Percentiles rank a stretch among this genome's conserved stretches.
Conservation (phyloP, 2,329 filamentous ascomycete genomes). For the Fusarium sp. region DNA sequence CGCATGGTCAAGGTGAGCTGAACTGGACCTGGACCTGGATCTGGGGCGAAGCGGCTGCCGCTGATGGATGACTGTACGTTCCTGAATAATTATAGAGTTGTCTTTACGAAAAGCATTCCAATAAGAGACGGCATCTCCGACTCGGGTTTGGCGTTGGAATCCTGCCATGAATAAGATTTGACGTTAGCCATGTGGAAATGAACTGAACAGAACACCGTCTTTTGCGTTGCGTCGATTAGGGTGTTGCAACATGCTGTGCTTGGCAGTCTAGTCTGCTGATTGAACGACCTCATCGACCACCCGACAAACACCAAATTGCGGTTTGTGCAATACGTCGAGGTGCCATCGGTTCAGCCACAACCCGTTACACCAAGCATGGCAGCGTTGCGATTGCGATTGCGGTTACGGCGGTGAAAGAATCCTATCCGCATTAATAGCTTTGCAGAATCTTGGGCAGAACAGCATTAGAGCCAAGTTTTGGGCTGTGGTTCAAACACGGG, state of each 20-base stretch:
- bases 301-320: not conserved
- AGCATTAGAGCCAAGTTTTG: constrained; percentile 38
- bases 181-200: constrained; percentile 26
- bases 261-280: constrained; percentile 2
- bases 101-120: constrained; percentile 29
- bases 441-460: constrained; percentile 35
- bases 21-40: constrained; percentile 33
- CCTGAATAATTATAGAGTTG: constrained; percentile 25
- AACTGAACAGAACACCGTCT: constrained; percentile 12
- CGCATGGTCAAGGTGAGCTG: constrained; percentile 33
- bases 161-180: constrained; percentile 24
- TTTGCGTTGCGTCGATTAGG: not conserved
- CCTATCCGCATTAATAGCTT: constrained; percentile 31
- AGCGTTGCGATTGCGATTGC: constrained; percentile 22
- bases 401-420: constrained; percentile 35
- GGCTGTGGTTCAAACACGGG: constrained; percentile 22
- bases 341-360: constrained; percentile 26
- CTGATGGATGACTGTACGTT: constrained; percentile 6
- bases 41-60: constrained; percentile 32
- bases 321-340: not conserved
- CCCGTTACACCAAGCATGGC: constrained; percentile 11
- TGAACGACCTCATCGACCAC: constrained; percentile 5
- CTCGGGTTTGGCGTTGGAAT: constrained; percentile 24
- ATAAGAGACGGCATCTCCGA: constrained; percentile 33
- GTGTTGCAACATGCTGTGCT: not conserved